phyloP scores from a whole-genome alignment of 1,284 basidiomycete genomes.

The Peniophora sp. region DNA sequence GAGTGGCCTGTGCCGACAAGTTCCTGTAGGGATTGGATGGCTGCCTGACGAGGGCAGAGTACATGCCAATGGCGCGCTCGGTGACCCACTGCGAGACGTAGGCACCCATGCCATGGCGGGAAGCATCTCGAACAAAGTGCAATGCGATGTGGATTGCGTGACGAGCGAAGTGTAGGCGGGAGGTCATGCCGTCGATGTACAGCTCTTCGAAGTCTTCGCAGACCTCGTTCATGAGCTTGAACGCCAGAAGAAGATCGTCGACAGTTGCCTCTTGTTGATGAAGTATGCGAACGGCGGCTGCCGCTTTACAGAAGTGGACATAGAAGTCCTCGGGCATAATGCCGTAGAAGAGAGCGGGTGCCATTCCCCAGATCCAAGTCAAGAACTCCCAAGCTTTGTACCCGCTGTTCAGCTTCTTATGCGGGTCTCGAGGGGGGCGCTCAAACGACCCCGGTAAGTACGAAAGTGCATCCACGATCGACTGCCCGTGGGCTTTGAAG shows the following conservation, averaged over 20 bases:
- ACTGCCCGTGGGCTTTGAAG: constrained; percentile 11
- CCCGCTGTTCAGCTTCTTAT: constrained; percentile 21
- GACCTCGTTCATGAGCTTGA: constrained; percentile 11
- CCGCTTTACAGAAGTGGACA: constrained; percentile 16
- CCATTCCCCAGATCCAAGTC: constrained; percentile 14
- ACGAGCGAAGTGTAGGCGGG: constrained; percentile 17
- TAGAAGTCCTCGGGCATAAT: constrained; percentile 11
- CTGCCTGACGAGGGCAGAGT: constrained; percentile 10
- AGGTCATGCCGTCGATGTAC: constrained; percentile 12
- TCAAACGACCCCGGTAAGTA: constrained; percentile 22
- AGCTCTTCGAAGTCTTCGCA: constrained; percentile 15
- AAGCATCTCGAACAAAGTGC: constrained; percentile 12
- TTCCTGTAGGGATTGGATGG: constrained; percentile 15
- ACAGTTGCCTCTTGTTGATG: constrained; percentile 8
- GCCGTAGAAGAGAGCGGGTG: constrained; percentile 14
- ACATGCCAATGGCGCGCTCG: constrained; percentile 9
- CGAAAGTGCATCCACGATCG: constrained; percentile 8
- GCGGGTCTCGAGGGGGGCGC: constrained; percentile 19
- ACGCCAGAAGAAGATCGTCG: constrained; percentile 3
- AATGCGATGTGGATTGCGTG: constrained; percentile 15
- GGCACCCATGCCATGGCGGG: background rate
- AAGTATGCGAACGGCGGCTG: constrained; percentile 9
- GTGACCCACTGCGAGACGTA: constrained; percentile 6
- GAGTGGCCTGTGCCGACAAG: constrained; percentile 9
- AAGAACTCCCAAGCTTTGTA: constrained; percentile 24